Evolutionary conservation across 805 yeast species (phyloP).

Genomic region (Tetrapisispora arboricola): DNA sequence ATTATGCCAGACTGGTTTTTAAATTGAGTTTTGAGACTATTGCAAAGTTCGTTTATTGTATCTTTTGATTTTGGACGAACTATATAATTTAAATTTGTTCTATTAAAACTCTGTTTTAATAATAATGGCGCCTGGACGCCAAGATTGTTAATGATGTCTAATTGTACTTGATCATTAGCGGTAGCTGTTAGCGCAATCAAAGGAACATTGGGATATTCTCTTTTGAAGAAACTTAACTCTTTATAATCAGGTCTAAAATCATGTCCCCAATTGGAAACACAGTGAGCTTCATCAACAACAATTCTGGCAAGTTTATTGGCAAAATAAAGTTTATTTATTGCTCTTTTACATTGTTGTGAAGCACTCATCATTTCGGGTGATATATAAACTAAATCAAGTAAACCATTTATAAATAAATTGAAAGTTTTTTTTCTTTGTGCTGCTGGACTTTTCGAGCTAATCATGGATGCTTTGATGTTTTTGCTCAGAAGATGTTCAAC

Average conservation of each 20-base stretch:
- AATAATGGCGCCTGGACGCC: constrained; percentile 52
- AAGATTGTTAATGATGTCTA: constrained; percentile 78
- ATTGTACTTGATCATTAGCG: constrained; percentile 82
- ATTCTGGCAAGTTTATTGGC: constrained; percentile 63
- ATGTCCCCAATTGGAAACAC: constrained; percentile 99
- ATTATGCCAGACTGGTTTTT: constrained; percentile 71
- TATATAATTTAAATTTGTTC: constrained; percentile 76
- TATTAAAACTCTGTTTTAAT: constrained; percentile 84
- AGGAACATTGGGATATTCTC: constrained; percentile 70
- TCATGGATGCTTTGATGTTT: constrained; percentile 77
- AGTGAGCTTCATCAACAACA: constrained; percentile 96
- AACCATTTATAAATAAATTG: constrained; percentile 53
- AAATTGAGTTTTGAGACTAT: constrained; percentile 43
- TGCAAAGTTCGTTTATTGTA: constrained; percentile 47
- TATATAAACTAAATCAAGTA: constrained; percentile 67
- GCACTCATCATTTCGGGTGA: constrained; percentile 93
- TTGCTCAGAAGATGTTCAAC: constrained; percentile 65
- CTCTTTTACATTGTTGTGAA: constrained; percentile 56
- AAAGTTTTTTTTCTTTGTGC: constrained; percentile 58
- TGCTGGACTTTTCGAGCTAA: constrained; percentile 64
- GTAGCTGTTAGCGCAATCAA: constrained; percentile 97
- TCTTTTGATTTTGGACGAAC: constrained; percentile 56
- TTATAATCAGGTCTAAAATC: constrained; percentile 96
- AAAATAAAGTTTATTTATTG: constrained; percentile 48
- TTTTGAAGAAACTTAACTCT: constrained; percentile 62